Conservation (phyloP, 1,284 basidiomycete genomes). For the Rugiboletus extremiorientalis region DNA sequence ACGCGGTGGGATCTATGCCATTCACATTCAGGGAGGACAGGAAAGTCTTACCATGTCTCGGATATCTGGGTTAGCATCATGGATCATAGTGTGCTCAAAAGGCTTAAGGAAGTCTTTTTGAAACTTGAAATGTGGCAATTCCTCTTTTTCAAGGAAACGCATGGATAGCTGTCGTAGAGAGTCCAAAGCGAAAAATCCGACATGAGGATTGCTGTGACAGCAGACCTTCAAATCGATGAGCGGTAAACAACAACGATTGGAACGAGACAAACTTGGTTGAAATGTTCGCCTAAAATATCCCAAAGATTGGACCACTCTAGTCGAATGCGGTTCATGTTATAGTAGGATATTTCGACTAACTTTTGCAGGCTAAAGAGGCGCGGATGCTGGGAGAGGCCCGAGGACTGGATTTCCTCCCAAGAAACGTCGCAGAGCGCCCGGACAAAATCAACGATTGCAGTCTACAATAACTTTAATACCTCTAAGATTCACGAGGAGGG, state of each 20-base stretch:
- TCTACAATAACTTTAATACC: conserved; percentile 46
- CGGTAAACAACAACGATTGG: neutral
- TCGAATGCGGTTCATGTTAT: conserved; percentile 99
- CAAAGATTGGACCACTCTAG: conserved; percentile 99
- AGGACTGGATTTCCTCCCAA: conserved; percentile 99
- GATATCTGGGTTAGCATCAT: conserved; percentile 93
- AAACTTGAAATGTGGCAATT: conserved; percentile 97
- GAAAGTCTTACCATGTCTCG: conserved; percentile 83
- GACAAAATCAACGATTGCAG: conserved; percentile 98
- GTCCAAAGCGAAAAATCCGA: conserved; percentile 96
- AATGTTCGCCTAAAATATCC: conserved; percentile 98
- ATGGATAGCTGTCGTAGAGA: conserved; percentile 97
- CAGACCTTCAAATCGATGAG: conserved; percentile 66
- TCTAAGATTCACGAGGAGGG: conserved; percentile 6
- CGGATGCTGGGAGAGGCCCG: conserved; percentile 90
- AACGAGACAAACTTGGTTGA: conserved; percentile 78
- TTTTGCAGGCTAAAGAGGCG: conserved; percentile 98
- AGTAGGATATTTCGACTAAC: conserved; percentile 99
- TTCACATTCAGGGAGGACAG: conserved; percentile 13
- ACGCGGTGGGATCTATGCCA: conserved; percentile 1
- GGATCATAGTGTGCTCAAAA: conserved; percentile 97
- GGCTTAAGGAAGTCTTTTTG: conserved; percentile 99
- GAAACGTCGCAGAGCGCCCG: conserved; percentile 96
- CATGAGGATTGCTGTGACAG: conserved; percentile 96
- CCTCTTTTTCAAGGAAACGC: conserved; percentile 99